A percentile compares a stretch with the other conserved stretches of the same genome.
phyloP scores from a whole-genome alignment of 192 early-diverging fungal species.

The Lobosporangium transversale region DNA sequence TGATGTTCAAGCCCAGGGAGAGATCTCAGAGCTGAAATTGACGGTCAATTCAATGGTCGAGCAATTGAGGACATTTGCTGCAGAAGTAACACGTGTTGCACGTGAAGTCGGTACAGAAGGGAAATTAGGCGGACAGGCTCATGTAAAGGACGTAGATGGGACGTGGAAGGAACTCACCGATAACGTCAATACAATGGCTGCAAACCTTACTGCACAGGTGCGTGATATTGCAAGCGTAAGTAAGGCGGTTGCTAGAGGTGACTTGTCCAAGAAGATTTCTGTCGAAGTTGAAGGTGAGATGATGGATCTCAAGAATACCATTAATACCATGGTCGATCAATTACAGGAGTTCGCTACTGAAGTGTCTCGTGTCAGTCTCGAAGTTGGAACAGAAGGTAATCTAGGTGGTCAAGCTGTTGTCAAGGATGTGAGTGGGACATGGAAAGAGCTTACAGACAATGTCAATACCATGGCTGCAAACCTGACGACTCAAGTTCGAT shows the following conservation, averaged over 20 bases:
- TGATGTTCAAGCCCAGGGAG: too few species aligned
- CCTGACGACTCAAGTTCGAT: conserved; percentile 67
- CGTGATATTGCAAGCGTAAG: conserved; percentile 69
- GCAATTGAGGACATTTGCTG: conserved; percentile 64
- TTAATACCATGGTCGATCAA: conserved; percentile 68
- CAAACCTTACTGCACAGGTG: conserved; percentile 64
- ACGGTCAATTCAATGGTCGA: conserved; percentile 77
- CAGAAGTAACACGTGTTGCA: conserved; percentile 64
- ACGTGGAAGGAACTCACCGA: conserved; percentile 74
- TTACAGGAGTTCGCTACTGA: conserved; percentile 66
- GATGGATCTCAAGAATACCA: conserved; percentile 59
- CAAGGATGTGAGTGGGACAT: conserved; percentile 59
- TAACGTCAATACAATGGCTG: conserved; percentile 72
- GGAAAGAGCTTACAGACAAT: conserved; percentile 70
- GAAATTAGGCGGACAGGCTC: conserved; percentile 62
- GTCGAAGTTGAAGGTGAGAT: conserved; percentile 65
- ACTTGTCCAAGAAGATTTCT: conserved; percentile 59
- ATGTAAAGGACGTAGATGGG: conserved; percentile 64
- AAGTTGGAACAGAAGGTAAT: conserved; percentile 71
- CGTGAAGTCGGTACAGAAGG: conserved; percentile 66
- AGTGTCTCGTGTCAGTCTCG: conserved; percentile 72
- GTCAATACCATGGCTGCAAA: conserved; percentile 71
- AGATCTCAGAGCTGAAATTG: too few species aligned
- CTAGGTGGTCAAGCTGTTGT: conserved; percentile 70
- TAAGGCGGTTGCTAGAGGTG: conserved; percentile 66